Evolutionary conservation across 495 filamentous ascomycete genomes (phyloP).

Genomic region (Aspergillus sclerotioniger): DNA sequence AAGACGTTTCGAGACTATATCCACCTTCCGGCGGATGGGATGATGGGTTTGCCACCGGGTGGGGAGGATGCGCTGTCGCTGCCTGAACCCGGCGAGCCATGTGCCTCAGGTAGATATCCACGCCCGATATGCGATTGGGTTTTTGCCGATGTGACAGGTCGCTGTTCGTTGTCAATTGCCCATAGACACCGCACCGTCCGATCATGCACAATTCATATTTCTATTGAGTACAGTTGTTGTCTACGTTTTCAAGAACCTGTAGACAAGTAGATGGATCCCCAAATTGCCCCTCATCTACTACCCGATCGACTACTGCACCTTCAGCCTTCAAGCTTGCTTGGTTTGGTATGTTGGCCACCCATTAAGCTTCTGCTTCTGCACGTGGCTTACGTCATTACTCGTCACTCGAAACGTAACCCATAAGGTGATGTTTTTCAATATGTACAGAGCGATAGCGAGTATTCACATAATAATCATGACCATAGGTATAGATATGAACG

Average conservation of each 20-base stretch:
- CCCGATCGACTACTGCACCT: too few species aligned
- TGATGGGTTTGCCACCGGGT: neutral
- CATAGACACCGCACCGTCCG: too few species aligned
- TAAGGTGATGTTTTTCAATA: too few species aligned
- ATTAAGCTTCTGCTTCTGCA: too few species aligned
- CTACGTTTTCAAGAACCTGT: too few species aligned
- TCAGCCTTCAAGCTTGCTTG: too few species aligned
- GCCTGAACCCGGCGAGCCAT: neutral
- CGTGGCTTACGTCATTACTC: neutral
- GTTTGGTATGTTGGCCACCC: too few species aligned
- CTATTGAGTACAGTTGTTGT: too few species aligned
- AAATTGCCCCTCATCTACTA: too few species aligned
- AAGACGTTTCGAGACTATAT: constrained; percentile 21
- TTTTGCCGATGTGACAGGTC: neutral
- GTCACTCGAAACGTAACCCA: neutral
- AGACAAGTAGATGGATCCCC: too few species aligned
- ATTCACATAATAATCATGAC: neutral
- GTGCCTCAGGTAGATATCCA: neutral
- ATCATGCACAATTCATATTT: too few species aligned
- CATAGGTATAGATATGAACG: neutral
- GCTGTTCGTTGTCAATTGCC: too few species aligned
- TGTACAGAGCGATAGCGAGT: neutral
- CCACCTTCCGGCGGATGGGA: neutral
- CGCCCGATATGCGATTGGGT: neutral
- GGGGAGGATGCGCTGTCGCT: neutral